phyloP scores from a whole-genome alignment of 2,329 filamentous ascomycete species.

The Phialocephala subalpina region DNA sequence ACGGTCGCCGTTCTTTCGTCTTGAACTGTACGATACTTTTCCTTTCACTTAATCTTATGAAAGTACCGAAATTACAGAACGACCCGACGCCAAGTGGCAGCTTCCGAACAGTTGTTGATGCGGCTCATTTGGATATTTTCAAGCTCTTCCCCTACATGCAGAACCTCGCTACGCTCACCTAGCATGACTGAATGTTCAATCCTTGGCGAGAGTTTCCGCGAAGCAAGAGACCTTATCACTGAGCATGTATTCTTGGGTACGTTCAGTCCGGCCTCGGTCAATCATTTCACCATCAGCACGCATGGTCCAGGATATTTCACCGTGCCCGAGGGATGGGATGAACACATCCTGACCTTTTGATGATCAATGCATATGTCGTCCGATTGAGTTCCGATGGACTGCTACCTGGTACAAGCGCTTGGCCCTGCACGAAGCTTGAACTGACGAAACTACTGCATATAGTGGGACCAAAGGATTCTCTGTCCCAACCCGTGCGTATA shows the following conservation, averaged over 20 bases:
- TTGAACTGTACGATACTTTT: not conserved
- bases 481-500: not conserved
- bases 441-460: not conserved
- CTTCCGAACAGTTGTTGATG: not conserved
- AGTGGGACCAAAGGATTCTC: not conserved
- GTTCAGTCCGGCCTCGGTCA: not conserved
- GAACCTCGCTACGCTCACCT: not conserved
- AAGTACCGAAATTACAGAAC: too few species aligned
- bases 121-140: not conserved
- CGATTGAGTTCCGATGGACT: not conserved
- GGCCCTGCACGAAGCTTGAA: not conserved
- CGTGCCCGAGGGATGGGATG: constrained; percentile 11
- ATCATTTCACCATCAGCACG: not conserved
- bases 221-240: not conserved
- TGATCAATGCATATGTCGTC: not conserved
- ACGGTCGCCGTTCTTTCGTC: not conserved
- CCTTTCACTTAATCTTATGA: not conserved
- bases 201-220: not conserved
- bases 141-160: not conserved
- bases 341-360: not conserved
- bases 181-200: not conserved
- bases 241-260: not conserved
- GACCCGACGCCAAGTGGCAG: not conserved
- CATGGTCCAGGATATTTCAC: constrained; percentile 17
- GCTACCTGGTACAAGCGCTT: not conserved